Conservation (phyloP, 192 early-diverging fungal genomes). For the Coemansia sp. region DNA sequence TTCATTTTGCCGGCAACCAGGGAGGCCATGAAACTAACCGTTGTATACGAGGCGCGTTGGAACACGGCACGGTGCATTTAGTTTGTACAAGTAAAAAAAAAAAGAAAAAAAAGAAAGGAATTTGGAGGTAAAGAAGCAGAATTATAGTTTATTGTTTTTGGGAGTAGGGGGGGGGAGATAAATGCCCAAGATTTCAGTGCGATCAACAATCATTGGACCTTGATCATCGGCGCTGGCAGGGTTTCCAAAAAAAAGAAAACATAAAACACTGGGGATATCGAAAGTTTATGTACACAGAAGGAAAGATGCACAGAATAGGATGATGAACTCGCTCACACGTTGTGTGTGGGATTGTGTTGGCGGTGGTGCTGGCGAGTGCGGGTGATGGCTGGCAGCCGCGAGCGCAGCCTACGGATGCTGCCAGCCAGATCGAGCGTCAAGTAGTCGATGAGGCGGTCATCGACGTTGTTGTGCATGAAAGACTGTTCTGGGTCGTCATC, state of each 20-base stretch:
- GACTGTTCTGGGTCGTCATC: constrained; percentile 37
- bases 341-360: neutral
- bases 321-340: neutral
- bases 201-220: too few species aligned
- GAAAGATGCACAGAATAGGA: neutral
- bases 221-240: too few species aligned
- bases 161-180: too few species aligned
- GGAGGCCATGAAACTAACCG: constrained; percentile 46
- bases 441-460: constrained; percentile 47
- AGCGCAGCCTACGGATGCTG: constrained; percentile 27
- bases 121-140: neutral
- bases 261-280: too few species aligned
- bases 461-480: constrained; percentile 48
- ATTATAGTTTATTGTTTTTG: too few species aligned
- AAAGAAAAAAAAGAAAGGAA: neutral
- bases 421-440: constrained; percentile 28
- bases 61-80: constrained; percentile 30
- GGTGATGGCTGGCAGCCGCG: constrained; percentile 20
- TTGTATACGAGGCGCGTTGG: constrained; percentile 27
- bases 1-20: constrained; percentile 49
- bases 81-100: neutral
- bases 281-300: too few species aligned
- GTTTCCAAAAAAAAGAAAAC: too few species aligned
- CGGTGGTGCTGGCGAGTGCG: neutral
- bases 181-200: too few species aligned